phyloP scores from a whole-genome alignment of 768 basidiomycete species.

The Rossbeevera mucosa region DNA sequence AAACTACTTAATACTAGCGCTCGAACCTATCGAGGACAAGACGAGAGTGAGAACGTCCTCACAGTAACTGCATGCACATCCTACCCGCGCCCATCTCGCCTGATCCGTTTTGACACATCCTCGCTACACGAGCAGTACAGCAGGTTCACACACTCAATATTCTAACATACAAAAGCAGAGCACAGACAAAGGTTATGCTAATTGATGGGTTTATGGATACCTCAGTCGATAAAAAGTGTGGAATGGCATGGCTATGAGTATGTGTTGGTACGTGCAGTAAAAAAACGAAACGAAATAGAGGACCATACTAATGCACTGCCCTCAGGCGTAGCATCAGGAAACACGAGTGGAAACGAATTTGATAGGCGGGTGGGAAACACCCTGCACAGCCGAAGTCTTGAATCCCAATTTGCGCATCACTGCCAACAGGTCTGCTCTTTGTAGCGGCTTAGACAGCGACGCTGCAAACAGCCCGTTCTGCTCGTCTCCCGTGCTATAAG shows the following conservation, averaged over 20 bases:
- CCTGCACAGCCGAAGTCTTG: constrained; percentile 74
- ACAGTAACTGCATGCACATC: constrained; percentile 1
- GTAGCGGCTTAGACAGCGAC: constrained; percentile 83
- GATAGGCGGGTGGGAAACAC: constrained; percentile 42
- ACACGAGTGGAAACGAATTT: constrained; percentile 46
- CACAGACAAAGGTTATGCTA: constrained; percentile 22
- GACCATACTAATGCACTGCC: constrained; percentile 18
- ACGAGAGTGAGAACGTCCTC: background rate
- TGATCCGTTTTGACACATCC: constrained; percentile 2
- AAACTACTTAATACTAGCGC: background rate
- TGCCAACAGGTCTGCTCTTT: constrained; percentile 78
- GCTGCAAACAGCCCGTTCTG: constrained; percentile 71
- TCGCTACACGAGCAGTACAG: constrained; percentile 11
- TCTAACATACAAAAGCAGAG: constrained; percentile 40
- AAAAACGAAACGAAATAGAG: constrained; percentile 26
- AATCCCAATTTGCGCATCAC: constrained; percentile 87
- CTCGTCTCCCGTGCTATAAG: constrained; percentile 74
- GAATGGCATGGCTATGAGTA: constrained; percentile 34
- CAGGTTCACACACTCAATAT: constrained; percentile 25
- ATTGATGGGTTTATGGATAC: constrained; percentile 28
- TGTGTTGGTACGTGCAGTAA: constrained; percentile 26
- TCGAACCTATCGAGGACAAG: background rate
- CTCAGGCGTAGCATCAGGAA: constrained; percentile 18
- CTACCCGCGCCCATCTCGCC: constrained; percentile 22
- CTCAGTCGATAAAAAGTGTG: constrained; percentile 21